Evolutionary conservation across 1,284 basidiomycete genomes (phyloP), one percentile per base, ranked within the genome.

Genomic region (Cryptococcus sp.): DNA sequence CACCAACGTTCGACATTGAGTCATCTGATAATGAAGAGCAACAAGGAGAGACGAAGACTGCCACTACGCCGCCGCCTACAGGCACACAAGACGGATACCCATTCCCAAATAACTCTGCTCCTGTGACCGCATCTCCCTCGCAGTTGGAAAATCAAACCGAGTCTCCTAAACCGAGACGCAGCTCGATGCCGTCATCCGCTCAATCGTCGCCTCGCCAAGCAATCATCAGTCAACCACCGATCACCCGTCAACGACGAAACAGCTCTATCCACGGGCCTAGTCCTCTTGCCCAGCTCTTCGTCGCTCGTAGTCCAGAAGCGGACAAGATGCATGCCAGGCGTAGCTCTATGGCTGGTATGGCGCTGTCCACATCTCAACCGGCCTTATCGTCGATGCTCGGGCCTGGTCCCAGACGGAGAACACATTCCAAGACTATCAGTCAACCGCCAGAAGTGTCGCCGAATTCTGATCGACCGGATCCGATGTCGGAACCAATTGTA

Each of bases 231-330:
- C 57, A 50, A 50, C 46, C 47, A 29, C 43, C 38, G 20, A 11
- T 58, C 11, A 51, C 54, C 0, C 57, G 68, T 22, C 50, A 50
- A 0, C 60, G 70, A 17, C 64, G 73, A 34, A 71, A 72, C 46
- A 72, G 67, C 55, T 72, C 67, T 1, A 66, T 75, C 3, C 66
- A 72, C 39, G 76, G 75, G 20, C 76, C 76, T 0, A 75, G 73
- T 56, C 78, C 78, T 0, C 64, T 79, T 5, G 78, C 78, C 5
- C 61, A 74, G 48, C 63, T 79, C 20, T 79, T 78, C 54, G 69
- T 77, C 8, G 59, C 55, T 1, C 49, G 61, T 5, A 54, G 59
- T 37, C 44, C 61, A 23, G 25, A 63, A 29, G 22, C 50, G 15
- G 63, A 63, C 15, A 39, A 58, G n/a, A 22, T 57, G 45, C 8